Percentiles rank a stretch among this genome's conserved stretches.
Conservation (phyloP, 352 stramenopile genomes). For the Hyphochytrium catenoides region DNA sequence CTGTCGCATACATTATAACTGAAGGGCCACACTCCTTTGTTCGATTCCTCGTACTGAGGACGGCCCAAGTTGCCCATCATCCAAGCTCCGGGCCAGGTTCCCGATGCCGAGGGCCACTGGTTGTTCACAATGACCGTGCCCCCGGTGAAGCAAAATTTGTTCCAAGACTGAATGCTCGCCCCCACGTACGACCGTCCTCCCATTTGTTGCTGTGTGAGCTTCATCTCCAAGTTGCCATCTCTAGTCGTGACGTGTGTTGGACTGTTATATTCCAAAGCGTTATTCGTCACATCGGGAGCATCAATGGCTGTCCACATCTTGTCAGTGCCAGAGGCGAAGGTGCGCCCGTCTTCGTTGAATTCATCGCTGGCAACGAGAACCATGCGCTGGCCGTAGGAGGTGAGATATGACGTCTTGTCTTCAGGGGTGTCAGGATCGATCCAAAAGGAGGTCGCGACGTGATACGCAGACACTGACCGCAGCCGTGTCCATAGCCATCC, state of each 20-base stretch:
- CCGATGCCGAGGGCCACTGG: not conserved
- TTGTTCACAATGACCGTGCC: too few relatives aligned
- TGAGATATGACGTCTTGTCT: conserved; percentile 17
- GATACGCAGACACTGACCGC: too few relatives aligned
- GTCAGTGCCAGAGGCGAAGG: too few relatives aligned
- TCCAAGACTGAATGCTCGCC: conserved; percentile 74
- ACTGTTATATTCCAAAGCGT: conserved; percentile 27
- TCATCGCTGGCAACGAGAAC: conserved; percentile 42
- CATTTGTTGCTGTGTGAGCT: too few relatives aligned
- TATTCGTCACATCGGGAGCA: conserved; percentile 37
- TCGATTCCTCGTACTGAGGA: conserved; percentile 48
- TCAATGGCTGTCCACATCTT: too few relatives aligned
- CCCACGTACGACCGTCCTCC: conserved; percentile 25
- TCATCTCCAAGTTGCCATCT: conserved; percentile 31
- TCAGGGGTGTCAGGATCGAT: conserved; percentile 27
- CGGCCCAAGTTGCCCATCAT: conserved; percentile 59
- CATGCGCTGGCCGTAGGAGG: conserved; percentile 22
- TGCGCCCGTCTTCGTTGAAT: conserved; percentile 19
- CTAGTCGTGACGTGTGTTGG: conserved; percentile 29
- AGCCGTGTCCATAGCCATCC: too few relatives aligned
- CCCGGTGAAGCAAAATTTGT: conserved; percentile 87
- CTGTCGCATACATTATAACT: conserved; percentile 58
- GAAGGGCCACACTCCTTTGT: conserved; percentile 67
- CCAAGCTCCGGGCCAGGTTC: conserved; percentile 56
- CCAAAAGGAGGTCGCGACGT: too few relatives aligned